Evolutionary conservation across 78 protist species (phyloP), one percentile per base, ranked within the genome.

Genomic region (Diacronema lutheri): DNA sequence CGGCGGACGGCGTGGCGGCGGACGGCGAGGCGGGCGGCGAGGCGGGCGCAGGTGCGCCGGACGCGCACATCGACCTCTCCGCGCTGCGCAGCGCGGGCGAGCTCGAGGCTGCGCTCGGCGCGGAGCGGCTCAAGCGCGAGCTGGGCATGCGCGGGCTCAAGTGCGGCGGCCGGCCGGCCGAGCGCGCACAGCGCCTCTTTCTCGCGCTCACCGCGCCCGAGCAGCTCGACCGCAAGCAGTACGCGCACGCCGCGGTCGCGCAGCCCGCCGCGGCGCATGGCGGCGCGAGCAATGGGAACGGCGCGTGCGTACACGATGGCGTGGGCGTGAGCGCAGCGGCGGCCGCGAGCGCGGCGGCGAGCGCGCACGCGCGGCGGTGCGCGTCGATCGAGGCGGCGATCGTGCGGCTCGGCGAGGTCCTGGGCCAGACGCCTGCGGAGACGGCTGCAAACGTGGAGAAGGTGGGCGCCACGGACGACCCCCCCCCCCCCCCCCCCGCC

Each of bases 111-210:
- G 50, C 3, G 64, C 58, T 74, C 40, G 62, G 64, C 29, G 19
- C 44, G 46, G 62, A 74, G 35, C 23, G 13, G 44, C 81, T 74
- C 58, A 74, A 74, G 62, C 38, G 9, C 23, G 64, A 74, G 81
- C 81, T 74, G 81, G 1, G 7, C 26, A 9, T 11, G 64, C 58
- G 25, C 11, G 81, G 81, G 62, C 57, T 74, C 65, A 74, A 74
- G 64, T 74, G 81, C 81, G 81, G 81, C 65, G 81, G 81, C 62
- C 41, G 46, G 26, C 81, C 44, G 23, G 14, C 41, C 19, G 64
- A 74, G 81, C 57, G 81, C 57, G 81, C 81, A 20, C 21, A 19
- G 66, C 66, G 66, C 11, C 66, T 61, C 33, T 61, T 6, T 35
- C 66, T 61, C 26, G 10, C 12, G 21, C 11, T 1, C 26, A 61